Evolutionary conservation across 2,329 filamentous ascomycete genomes (phyloP).

Genomic region (Beauveria brongniartii): DNA sequence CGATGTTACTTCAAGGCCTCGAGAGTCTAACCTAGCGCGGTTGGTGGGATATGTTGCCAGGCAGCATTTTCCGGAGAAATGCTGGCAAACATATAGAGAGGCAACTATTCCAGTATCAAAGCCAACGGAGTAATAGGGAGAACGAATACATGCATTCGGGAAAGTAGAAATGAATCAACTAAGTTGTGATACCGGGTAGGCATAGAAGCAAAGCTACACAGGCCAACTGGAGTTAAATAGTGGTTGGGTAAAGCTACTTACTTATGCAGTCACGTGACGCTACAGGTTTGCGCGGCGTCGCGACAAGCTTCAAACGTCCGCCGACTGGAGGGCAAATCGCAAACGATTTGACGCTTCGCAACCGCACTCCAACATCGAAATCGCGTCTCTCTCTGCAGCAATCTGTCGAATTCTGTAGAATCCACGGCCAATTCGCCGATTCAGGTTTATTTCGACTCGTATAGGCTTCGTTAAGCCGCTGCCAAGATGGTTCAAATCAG

Average conservation of each 20-base stretch:
- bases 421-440: background rate
- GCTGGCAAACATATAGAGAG: no score
- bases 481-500: conserved; percentile 75
- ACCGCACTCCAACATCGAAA: conserved; percentile 2
- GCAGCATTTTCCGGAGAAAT: no score
- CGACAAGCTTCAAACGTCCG: conserved; percentile 16
- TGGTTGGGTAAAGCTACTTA: background rate
- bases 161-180: background rate
- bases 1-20: no score
- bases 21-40: no score
- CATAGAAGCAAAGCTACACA: background rate
- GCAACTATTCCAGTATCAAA: no score
- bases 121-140: no score
- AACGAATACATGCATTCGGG: no score
- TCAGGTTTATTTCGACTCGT: background rate
- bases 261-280: conserved; percentile 22
- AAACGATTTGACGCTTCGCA: conserved; percentile 25
- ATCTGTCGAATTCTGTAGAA: background rate
- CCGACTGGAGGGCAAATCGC: conserved; percentile 21
- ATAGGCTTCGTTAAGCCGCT: conserved; percentile 6
- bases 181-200: background rate
- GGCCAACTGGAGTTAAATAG: background rate
- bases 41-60: no score
- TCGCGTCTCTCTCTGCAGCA: background rate
- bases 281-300: conserved; percentile 19